phyloP scores from a whole-genome alignment of 1,284 basidiomycete genomes.

The Dichomitus squalens region DNA sequence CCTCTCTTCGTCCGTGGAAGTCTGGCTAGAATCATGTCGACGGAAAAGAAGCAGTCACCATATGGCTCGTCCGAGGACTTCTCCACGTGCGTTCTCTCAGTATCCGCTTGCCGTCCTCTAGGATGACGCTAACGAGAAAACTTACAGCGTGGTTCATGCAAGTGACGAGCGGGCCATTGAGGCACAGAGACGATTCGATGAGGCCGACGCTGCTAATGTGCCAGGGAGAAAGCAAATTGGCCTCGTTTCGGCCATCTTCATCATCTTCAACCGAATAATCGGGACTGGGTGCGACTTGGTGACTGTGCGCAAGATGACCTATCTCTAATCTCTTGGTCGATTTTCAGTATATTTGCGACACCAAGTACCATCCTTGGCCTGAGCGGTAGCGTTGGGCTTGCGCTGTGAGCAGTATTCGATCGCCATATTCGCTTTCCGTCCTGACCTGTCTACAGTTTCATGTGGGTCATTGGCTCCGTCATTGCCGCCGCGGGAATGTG shows the following conservation, averaged over 20 bases:
- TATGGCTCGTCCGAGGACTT: not conserved
- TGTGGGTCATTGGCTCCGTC: conserved; percentile 71
- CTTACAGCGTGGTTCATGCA: not conserved
- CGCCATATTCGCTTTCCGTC: not conserved
- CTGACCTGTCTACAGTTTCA: conserved; percentile 32
- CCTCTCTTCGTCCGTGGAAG: not conserved
- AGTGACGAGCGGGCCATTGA: not conserved
- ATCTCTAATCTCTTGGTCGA: not conserved
- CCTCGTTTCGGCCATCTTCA: not conserved
- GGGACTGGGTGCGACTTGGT: conserved; percentile 43
- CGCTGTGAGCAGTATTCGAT: conserved; percentile 35
- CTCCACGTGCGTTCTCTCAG: not conserved
- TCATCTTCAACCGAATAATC: conserved; percentile 53
- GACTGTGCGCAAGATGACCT: too few relatives aligned
- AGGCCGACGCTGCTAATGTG: not conserved
- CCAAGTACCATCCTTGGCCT: conserved; percentile 62
- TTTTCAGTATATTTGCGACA: conserved; percentile 58
- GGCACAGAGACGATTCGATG: not conserved
- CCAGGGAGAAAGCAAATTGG: not conserved
- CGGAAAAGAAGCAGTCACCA: not conserved
- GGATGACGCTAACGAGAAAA: not conserved
- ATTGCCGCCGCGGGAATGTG: conserved; percentile 62
- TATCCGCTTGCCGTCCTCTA: too few relatives aligned
- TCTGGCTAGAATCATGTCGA: not conserved
- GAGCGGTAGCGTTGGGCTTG: conserved; percentile 63